Base-by-base conservation (phyloP, 2,329 filamentous ascomycete species). In the Fusarium lyarnte region DNA sequence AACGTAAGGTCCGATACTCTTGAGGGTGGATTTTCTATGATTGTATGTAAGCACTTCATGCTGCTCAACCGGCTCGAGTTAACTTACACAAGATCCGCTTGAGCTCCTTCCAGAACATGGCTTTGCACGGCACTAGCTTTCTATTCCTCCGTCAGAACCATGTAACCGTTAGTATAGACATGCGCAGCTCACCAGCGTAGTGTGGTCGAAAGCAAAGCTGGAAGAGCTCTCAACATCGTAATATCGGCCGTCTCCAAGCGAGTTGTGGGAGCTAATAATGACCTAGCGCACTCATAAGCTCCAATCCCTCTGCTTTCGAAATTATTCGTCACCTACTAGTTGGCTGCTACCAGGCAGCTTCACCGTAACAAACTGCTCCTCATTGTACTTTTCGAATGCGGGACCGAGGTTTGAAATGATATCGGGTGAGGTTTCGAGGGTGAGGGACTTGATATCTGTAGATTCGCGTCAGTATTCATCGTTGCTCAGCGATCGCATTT, bases 311-410 rank as follows among this genome's bases (percentile, higher is more conserved):
- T 45, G 13, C 23, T 43, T 23, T 23, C 21, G 21, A 19, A 8
- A 19, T 31, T 41, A 25, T 51, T 58, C 33, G 23, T 58, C 36
- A 76, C 81, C 52, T 63, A 85, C 83, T 60, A 79, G 78, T 81
- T 94, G 91, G 82, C 90, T 95, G 80, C 93, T 90, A 35, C 94
- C 94, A 1, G 95, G 95, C 62, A 99, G 89, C 87, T 97, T 97
- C 70, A 94, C 92, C 21, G 94, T 94, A 53, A 91, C 85, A 82
- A 98, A 93, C 83, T 99, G 96, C 82, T 95, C 92, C 84, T 99
- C 95, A 78, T 98, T 98, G 88, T 99, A 98, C 83, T 93, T 94
- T 83, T 95, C 87, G 81, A 97, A 97, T 1, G 96, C 94, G 1
- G 94, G 93, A 11, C 87, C 89, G 58, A 98, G 91, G 72, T 93